Evolutionary conservation across 1,139 yeast genomes (phyloP), one percentile per base, ranked within the genome.

Genomic region (Protomyces inundatus): DNA sequence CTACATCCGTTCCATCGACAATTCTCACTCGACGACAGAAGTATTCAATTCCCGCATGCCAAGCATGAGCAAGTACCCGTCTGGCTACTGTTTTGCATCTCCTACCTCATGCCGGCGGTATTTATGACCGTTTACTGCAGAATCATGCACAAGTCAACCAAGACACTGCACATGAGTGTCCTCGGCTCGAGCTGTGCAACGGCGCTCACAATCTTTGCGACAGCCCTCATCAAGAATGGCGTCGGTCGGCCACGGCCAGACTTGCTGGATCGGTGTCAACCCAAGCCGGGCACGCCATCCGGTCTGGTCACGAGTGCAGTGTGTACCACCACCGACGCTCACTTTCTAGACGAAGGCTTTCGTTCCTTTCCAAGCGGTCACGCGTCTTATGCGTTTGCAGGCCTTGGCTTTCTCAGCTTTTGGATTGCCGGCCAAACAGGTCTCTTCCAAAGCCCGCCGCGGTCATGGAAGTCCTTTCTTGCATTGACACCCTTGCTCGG

Each of bases 161-260:
- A 70, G 79, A 12, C 85, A 82, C 71, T 73, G 82, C 14, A 80
- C 86, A 1, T 65, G 82, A 0, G 69, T 85, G 42, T 88, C 88
- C 75, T 85, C 14, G 74, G 76, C 33, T 75, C 84, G 12, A 76
- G 87, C 0, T 74, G 84, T 67, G 76, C 81, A 23, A 74, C 83
- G 12, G 81, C 82, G 52, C 78, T 80, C 30, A 68, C 86, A 36
- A 71, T 86, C 59, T 58, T 58, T 52, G 62, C 62, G 23, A 86
- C 91, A 1, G 90, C 87, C 71, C 78, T 84, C 37, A 74, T 87
- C 68, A 88, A 88, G 75, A 84, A 86, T 71, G 82, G 84, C 77
- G 82, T 88, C 66, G 91, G 93, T 0, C 81, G 93, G 72, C 84
- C 84, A 64, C 79, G 95, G 70, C 95, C 95, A 0, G 95, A 88